These are phyloP conservation scores for Ochromonas danica DNA, from an alignment of 108 stramenopile genomes.

Conservation along the genomic window DNA sequence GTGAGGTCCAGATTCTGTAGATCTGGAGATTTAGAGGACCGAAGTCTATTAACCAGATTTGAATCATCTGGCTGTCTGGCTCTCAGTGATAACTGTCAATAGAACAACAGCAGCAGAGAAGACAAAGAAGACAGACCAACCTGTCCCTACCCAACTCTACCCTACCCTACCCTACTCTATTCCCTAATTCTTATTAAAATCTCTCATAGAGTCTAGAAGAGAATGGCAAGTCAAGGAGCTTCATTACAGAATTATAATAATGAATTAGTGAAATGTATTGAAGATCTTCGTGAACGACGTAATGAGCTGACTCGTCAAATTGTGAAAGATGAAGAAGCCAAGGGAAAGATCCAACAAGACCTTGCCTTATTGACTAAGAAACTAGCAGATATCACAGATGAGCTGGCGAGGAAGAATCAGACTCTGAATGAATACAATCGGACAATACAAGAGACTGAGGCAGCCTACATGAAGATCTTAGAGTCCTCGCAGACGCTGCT, in stretches of 20 bases:
- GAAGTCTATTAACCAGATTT: too few relatives aligned
- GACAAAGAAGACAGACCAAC: too few relatives aligned
- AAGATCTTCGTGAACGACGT: constrained; percentile 64
- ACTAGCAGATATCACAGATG: constrained; percentile 63
- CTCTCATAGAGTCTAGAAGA: too few relatives aligned
- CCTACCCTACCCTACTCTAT: too few relatives aligned
- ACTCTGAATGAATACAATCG: constrained; percentile 68
- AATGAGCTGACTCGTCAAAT: constrained; percentile 51
- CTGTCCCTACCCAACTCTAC: too few relatives aligned
- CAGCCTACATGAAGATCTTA: constrained; percentile 77
- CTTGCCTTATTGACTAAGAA: constrained; percentile 62
- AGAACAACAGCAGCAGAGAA: too few relatives aligned
- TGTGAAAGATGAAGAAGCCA: constrained; percentile 67
- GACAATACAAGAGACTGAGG: constrained; percentile 72
- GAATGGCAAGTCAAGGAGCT: constrained; percentile 66
- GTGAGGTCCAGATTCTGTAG: too few relatives aligned
- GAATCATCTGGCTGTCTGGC: too few relatives aligned
- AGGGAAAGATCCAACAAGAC: constrained; percentile 66
- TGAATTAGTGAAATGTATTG: constrained; percentile 69
- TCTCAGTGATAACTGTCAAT: too few relatives aligned
- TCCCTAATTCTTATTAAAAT: too few relatives aligned
- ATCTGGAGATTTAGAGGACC: too few relatives aligned
- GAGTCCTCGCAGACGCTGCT: constrained; percentile 74
- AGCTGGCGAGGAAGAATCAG: constrained; percentile 56
- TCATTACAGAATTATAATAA: constrained; percentile 72